Conservation (phyloP, 148 eudicot genomes). For the Rhododendron simsii region DNA sequence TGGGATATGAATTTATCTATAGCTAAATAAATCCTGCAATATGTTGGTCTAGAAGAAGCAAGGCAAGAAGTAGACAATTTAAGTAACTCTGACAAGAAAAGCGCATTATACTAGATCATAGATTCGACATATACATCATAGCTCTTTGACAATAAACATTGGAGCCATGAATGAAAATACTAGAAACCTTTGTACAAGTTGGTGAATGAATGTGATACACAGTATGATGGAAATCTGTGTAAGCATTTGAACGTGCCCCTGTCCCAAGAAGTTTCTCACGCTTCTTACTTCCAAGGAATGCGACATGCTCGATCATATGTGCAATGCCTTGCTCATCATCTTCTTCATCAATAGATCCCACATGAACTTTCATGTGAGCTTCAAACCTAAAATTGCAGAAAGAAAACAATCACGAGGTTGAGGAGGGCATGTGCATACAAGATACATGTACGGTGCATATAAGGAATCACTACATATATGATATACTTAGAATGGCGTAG, state of each 20-base stretch:
- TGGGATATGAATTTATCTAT: background rate
- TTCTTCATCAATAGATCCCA: slow-evolving; percentile 96
- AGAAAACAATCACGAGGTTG: background rate
- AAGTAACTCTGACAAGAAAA: background rate
- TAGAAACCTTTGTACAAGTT: slow-evolving; percentile 69
- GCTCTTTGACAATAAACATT: background rate
- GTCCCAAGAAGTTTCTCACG: slow-evolving; percentile 96
- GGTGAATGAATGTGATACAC: slow-evolving; percentile 98
- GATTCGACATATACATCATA: background rate
- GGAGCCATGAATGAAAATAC: background rate
- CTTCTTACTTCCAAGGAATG: slow-evolving; percentile 99
- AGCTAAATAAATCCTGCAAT: background rate
- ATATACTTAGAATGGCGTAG: background rate
- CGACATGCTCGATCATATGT: slow-evolving; percentile 99
- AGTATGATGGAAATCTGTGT: slow-evolving; percentile 98
- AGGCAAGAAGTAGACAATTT: background rate
- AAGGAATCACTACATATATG: background rate
- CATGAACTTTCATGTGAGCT: slow-evolving; percentile 99
- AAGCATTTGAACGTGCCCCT: slow-evolving; percentile 98
- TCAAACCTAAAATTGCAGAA: slow-evolving; percentile 59
- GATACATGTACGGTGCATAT: background rate
- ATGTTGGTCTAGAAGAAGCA: background rate
- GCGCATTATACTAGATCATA: background rate
- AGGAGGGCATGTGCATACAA: background rate
- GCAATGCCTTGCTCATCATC: slow-evolving; percentile 99